Base-by-base conservation (phyloP, 176 grass and related monocot species). In the Juncus inflexus region DNA sequence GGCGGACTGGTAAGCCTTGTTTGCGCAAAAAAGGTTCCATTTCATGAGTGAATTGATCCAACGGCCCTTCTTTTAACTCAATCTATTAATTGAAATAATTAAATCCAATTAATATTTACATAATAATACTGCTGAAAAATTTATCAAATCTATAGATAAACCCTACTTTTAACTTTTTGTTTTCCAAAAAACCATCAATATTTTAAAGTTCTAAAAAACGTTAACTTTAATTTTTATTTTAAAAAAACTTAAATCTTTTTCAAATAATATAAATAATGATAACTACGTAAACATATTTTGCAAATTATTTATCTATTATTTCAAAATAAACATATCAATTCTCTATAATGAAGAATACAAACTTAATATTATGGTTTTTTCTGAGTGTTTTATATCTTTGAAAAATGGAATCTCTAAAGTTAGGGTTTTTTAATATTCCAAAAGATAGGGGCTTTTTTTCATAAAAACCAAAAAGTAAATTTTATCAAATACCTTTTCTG, bases 41-140 rank as follows among this genome's bases (percentile, higher is more conserved):
- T 75, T 99, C 94, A 84, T 92, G 94, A 6, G 83, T 81, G 74
- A 99, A 99, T 56, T 99, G 78, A 50, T 99, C 88, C 50, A 99
- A 64, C 63, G 89, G 94, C 4, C 94, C 94, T 89, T 88, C 83
- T 84, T 99, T 92, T 72, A 99, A 78, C 58, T 86, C 88, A 15
- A 99, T 81, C 94, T 99, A 61, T 42, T 35, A 62, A 66, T 77
- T 10, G n/a, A 65, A 5, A 47, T 47, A 47, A 60, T 60, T 7
- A 52, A 3, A 28, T 15, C 71, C 11, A 5, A 35, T 5, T 37
- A 58, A 35, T 10, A 58, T 72, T 0, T 39, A 42, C 11, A 57
- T 13, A 11, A 13, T 57, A 11, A 47, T 47, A 28, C 19, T 28
- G 1, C 19, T 28, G 19, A 28, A 28, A 28, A 28, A 28, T 28